A percentile compares a stretch with the other conserved stretches of the same genome.
These are phyloP conservation scores for Aspergillus carbonarius DNA, from an alignment of 2,329 filamentous ascomycete genomes.

Conservation along the genomic window DNA sequence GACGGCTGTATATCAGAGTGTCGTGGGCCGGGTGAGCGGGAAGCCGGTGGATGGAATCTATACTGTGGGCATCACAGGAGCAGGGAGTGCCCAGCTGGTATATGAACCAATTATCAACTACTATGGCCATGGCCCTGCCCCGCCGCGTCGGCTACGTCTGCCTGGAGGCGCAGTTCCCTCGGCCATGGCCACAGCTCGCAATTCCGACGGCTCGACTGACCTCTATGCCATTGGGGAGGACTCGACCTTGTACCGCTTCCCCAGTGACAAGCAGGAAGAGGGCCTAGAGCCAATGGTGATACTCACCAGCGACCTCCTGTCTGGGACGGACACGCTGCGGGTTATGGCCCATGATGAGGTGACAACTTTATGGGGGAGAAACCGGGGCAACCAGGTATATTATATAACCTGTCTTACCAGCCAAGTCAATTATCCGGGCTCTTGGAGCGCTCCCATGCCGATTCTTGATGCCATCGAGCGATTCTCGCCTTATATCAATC, in stretches of 20 bases:
- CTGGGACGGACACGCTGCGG: constrained; percentile 1
- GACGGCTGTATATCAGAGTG: constrained; percentile 4
- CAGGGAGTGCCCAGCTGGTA: background rate
- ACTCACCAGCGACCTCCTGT: background rate
- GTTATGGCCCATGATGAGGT: constrained; percentile 1
- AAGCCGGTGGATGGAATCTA: constrained; percentile 4
- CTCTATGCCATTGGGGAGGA: constrained; percentile 1
- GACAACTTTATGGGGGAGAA: constrained; percentile 2
- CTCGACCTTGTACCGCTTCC: background rate
- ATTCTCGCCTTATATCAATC: constrained; percentile 7
- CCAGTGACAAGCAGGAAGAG: background rate
- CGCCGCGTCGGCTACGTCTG: background rate
- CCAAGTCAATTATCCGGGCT: background rate
- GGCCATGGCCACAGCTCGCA: constrained; percentile 6
- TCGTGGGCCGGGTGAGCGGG: background rate
- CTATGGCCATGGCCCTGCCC: background rate
- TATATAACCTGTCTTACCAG: background rate
- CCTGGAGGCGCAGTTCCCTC: constrained; percentile 2
- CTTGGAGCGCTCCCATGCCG: constrained; percentile 9
- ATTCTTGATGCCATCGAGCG: constrained; percentile 3
- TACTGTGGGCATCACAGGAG: background rate
- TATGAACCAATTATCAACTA: constrained; percentile 7
- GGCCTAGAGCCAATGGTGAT: background rate
- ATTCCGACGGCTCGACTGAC: background rate
- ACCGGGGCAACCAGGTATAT: constrained; percentile 2